Evolutionary conservation across 2,329 filamentous ascomycete genomes (phyloP), one percentile per base, ranked within the genome.

Genomic region (Neofusicoccum umdonicola): DNA sequence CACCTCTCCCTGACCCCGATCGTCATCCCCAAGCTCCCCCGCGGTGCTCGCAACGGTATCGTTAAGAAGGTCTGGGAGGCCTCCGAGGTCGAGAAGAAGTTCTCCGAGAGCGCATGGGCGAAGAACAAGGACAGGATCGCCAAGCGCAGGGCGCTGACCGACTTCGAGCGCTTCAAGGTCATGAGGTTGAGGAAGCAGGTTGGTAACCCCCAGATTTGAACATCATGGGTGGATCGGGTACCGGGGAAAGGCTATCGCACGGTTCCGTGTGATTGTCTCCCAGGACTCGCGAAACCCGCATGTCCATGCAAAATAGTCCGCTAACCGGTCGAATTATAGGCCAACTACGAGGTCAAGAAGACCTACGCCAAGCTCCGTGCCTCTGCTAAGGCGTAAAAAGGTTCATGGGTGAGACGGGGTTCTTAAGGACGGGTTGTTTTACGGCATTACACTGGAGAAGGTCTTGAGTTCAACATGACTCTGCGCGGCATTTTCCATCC

Each of bases 151-250:
- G 88, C 88, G 77, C 87, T 99, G 73, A 96, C 90, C 83, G 95
- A 99, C 88, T 99, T 99, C 80, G 95, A 99, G 87, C 90, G 95
- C 82, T 99, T 98, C 92, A 97, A 99, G 91, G 95, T 98, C 77
- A 87, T 98, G 88, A 90, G 94, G 83, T 87, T 98, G 84, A 96
- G 94, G 90, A 99, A 99, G 90, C 93, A 97, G 90, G 92, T 93
- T 80, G 73, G 86, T 84, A 65, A 17, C 35, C 54, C 45, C 17
- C 17, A 35, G 44, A 47, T 47, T n/a, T 34, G 22, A 58, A 22
- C 9, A 12, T 17, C 27, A 2, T 52, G 13, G 60, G 19, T 15
- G 41, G 35, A 48, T 19, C 35, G 11, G 13, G 34, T 6, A 5
- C 8, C 11, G 34, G 15, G 19, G 31, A 48, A 17, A 13, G 8